These are phyloP conservation scores for Sclerotinia trifoliorum DNA, from an alignment of 2,329 filamentous ascomycete species.

Conservation along the genomic window DNA sequence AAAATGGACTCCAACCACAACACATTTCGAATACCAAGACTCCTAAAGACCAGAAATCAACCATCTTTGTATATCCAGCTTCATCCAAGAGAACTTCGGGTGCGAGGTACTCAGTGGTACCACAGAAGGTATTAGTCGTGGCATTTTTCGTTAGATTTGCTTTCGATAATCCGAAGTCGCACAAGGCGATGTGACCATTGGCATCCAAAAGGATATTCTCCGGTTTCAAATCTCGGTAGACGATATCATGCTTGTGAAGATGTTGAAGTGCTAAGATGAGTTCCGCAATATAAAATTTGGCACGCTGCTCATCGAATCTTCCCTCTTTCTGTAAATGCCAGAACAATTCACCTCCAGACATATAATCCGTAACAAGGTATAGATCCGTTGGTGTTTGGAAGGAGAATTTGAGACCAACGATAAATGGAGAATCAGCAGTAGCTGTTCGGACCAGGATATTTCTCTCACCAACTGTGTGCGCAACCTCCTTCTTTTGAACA, in stretches of 20 bases:
- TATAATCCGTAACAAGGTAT: slow-evolving; percentile 98
- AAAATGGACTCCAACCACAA: slow-evolving; percentile 98
- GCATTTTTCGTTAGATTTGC: slow-evolving; percentile 96
- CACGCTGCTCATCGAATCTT: slow-evolving; percentile 88
- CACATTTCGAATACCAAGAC: slow-evolving; percentile 99
- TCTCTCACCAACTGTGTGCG: slow-evolving; percentile 92
- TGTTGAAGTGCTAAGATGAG: slow-evolving; percentile 93
- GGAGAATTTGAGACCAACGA: slow-evolving; percentile 96
- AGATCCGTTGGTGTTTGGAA: slow-evolving; percentile 97
- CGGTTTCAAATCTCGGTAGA: slow-evolving; percentile 95
- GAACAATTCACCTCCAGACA: slow-evolving; percentile 97
- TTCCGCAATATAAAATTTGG: slow-evolving; percentile 98
- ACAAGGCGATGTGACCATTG: slow-evolving; percentile 95
- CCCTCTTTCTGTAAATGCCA: slow-evolving; percentile 98
- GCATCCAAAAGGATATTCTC: slow-evolving; percentile 97
- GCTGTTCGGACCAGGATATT: slow-evolving; percentile 97
- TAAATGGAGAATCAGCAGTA: slow-evolving; percentile 93
- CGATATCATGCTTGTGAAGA: slow-evolving; percentile 94
- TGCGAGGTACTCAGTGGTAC: slow-evolving; percentile 95
- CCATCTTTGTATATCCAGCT: slow-evolving; percentile 98
- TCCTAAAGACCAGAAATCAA: slow-evolving; percentile 98
- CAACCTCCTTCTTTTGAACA: slow-evolving; percentile 98
- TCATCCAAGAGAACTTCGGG: slow-evolving; percentile 95
- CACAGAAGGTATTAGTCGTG: slow-evolving; percentile 98
- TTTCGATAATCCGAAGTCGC: slow-evolving; percentile 96